These are phyloP conservation scores for Solanum corneliomulleri DNA, from an alignment of 257 asterid genomes.

Conservation along the genomic window DNA sequence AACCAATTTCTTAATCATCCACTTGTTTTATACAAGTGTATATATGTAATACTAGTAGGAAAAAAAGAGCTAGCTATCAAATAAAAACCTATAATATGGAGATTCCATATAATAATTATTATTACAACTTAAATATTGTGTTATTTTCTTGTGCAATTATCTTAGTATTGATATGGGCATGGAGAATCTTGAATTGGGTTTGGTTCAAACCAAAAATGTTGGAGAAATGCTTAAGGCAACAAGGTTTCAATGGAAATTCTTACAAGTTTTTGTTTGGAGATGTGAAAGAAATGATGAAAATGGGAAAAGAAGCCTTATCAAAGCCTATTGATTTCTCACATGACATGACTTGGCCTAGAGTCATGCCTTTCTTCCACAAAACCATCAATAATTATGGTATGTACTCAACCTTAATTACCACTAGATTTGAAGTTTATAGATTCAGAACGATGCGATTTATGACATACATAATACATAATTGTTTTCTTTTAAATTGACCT, in stretches of 20 bases:
- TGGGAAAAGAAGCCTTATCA: conserved; percentile 4
- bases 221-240: conserved; percentile 15
- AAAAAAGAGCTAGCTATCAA: background rate
- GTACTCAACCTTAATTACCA: background rate
- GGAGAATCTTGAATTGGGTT: conserved; percentile 16
- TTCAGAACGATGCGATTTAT: background rate
- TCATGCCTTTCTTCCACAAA: conserved; percentile 8
- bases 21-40: background rate
- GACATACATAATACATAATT: no score
- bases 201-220: conserved; percentile 19
- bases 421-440: background rate
- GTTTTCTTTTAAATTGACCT: no score
- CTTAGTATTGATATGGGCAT: background rate
- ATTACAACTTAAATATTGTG: background rate
- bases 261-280: conserved; percentile 18
- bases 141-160: background rate
- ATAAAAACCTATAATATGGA: background rate
- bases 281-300: background rate
- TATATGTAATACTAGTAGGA: background rate
- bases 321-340: conserved; percentile 13
- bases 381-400: conserved; percentile 13
- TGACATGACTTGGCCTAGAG: conserved; percentile 9
- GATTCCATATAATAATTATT: background rate
- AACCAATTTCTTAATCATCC: background rate
- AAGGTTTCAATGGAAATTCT: conserved; percentile 17